These are phyloP conservation scores for Collybia mongolica DNA, from an alignment of 768 basidiomycete species.

Conservation along the genomic window DNA sequence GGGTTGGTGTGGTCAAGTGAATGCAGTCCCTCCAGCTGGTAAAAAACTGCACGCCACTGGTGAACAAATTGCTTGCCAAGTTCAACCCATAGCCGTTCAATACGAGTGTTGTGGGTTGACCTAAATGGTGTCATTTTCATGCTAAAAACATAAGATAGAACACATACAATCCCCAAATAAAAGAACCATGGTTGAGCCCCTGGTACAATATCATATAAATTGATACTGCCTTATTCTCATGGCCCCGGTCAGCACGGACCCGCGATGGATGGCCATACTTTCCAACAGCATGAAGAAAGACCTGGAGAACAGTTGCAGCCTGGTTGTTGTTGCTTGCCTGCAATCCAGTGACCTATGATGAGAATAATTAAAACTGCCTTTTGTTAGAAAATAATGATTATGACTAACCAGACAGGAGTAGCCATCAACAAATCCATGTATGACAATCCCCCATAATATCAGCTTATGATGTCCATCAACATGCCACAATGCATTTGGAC, in stretches of 20 bases:
- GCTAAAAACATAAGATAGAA: too few relatives aligned
- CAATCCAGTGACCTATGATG: conserved; percentile 21
- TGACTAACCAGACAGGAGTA: conserved; percentile 20
- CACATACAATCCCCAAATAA: conserved; percentile 32
- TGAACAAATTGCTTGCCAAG: conserved; percentile 36
- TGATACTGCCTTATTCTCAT: conserved; percentile 32
- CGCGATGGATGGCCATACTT: conserved; percentile 26
- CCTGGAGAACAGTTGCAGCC: conserved; percentile 22
- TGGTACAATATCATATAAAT: conserved; percentile 30
- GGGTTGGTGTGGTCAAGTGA: conserved; percentile 25
- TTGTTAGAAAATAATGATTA: background rate
- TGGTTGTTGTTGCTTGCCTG: conserved; percentile 25
- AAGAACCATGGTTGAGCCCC: conserved; percentile 27
- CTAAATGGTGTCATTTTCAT: background rate
- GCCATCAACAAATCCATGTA: conserved; percentile 23
- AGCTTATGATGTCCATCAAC: conserved; percentile 35
- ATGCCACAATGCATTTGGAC: conserved; percentile 30
- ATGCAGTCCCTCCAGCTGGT: conserved; percentile 30
- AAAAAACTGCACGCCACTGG: conserved; percentile 42
- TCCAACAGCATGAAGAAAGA: conserved; percentile 19
- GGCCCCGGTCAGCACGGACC: conserved; percentile 30
- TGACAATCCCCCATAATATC: conserved; percentile 25
- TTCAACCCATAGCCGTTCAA: conserved; percentile 46
- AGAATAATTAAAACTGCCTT: background rate
- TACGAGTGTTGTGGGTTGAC: conserved; percentile 31